Conservation (phyloP, 805 yeast genomes). For the Kazachstania martiniae region DNA sequence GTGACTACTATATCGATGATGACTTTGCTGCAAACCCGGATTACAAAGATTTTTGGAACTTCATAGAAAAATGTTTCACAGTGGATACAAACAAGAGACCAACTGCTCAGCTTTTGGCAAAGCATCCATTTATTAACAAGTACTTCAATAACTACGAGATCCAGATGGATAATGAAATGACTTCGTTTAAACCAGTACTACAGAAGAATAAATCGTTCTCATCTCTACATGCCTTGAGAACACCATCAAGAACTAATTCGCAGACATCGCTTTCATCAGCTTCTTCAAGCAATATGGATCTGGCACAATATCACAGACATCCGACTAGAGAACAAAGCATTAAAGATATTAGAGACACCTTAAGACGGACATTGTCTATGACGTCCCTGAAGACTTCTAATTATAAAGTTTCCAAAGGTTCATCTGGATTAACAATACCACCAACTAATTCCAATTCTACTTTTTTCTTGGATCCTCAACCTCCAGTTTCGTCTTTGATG, state of each 20-base stretch:
- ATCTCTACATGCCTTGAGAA: slow-evolving; percentile 7
- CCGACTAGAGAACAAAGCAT: not conserved
- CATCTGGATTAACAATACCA: too few relatives aligned
- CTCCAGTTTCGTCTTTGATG: slow-evolving; percentile 23
- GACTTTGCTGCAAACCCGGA: slow-evolving; percentile 41
- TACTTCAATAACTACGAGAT: too few relatives aligned
- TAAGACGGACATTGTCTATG: slow-evolving; percentile 20
- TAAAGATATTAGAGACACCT: slow-evolving; percentile 10
- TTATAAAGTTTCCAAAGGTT: slow-evolving; percentile 3
- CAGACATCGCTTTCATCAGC: slow-evolving; percentile 1
- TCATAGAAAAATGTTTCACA: slow-evolving; percentile 43
- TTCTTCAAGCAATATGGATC: not conserved
- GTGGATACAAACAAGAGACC: slow-evolving; percentile 37
- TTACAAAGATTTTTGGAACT: slow-evolving; percentile 40
- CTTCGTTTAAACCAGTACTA: slow-evolving; percentile 1
- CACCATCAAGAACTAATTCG: slow-evolving; percentile 3
- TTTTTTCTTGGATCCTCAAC: slow-evolving; percentile 22
- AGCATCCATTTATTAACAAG: slow-evolving; percentile 33
- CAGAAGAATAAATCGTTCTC: slow-evolving; percentile 15
- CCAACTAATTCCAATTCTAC: slow-evolving; percentile 17
- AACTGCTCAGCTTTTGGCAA: slow-evolving; percentile 34
- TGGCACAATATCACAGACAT: too few relatives aligned
- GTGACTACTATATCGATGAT: slow-evolving; percentile 56
- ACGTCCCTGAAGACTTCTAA: slow-evolving; percentile 3
- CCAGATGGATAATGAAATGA: not conserved